Percentiles rank a stretch among this genome's conserved stretches.
These are phyloP conservation scores for Colletotrichum falcatum DNA, from an alignment of 2,329 filamentous ascomycete species.

Conservation along the genomic window DNA sequence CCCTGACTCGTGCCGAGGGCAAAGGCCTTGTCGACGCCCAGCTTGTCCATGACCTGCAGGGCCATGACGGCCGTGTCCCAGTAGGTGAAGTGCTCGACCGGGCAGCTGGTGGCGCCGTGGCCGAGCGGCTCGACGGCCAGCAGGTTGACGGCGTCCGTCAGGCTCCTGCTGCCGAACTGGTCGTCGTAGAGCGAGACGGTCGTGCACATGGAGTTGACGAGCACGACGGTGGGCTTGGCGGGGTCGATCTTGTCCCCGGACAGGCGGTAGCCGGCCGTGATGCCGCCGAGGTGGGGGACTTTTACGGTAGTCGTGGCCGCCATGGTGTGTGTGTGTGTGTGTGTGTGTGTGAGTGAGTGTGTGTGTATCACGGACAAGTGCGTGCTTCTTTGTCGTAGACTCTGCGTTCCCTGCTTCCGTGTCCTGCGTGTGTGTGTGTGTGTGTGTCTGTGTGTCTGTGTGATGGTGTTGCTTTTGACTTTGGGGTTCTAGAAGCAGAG, in stretches of 20 bases:
- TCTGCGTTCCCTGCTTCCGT: too few relatives aligned
- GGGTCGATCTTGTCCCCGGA: slow-evolving; percentile 58
- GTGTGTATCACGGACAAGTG: too few relatives aligned
- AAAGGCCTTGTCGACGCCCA: slow-evolving; percentile 61
- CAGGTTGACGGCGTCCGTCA: slow-evolving; percentile 59
- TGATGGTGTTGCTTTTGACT: slow-evolving; percentile 1
- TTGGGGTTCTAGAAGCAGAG: slow-evolving; percentile 5
- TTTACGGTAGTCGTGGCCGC: slow-evolving; percentile 56
- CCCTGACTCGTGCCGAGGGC: slow-evolving; percentile 65
- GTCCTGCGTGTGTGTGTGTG: too few relatives aligned
- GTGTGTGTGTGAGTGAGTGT: too few relatives aligned
- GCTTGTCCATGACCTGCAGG: slow-evolving; percentile 65
- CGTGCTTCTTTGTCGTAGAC: background rate
- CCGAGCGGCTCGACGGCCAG: slow-evolving; percentile 66
- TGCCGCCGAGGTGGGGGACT: slow-evolving; percentile 62
- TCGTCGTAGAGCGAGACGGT: slow-evolving; percentile 58
- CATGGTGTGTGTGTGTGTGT: slow-evolving; percentile 48
- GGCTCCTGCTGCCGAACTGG: slow-evolving; percentile 56
- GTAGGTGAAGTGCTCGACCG: slow-evolving; percentile 64
- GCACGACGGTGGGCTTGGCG: slow-evolving; percentile 62
- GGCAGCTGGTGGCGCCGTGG: slow-evolving; percentile 59
- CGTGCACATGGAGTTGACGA: slow-evolving; percentile 66
- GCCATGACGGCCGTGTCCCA: slow-evolving; percentile 68
- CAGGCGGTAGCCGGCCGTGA: slow-evolving; percentile 59
- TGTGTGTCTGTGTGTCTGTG: background rate